These are phyloP conservation scores for Tylopilus sp. DNA, from an alignment of 1,284 basidiomycete genomes.

Conservation along the genomic window DNA sequence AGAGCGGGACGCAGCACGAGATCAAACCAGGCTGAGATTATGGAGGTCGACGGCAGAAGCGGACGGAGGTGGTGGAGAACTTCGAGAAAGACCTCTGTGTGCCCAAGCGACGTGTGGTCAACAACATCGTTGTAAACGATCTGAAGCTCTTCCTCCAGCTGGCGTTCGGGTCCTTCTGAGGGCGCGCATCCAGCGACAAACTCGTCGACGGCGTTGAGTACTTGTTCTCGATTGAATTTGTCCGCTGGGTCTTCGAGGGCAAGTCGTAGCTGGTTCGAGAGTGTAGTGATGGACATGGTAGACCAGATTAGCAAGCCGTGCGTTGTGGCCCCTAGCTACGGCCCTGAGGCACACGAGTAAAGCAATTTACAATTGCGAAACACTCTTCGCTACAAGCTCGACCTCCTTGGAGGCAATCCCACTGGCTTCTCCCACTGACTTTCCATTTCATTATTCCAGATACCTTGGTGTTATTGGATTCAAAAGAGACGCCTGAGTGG, in stretches of 20 bases:
- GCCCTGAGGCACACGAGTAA: background rate
- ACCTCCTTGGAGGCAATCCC: too few species aligned
- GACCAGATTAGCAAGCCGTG: constrained; percentile 11
- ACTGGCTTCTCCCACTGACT: constrained; percentile 36
- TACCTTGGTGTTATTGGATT: too few species aligned
- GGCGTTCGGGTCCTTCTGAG: constrained; percentile 41
- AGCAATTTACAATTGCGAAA: background rate
- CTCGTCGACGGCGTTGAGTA: constrained; percentile 48
- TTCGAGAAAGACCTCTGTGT: constrained; percentile 60
- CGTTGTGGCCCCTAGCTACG: background rate
- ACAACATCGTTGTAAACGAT: constrained; percentile 55
- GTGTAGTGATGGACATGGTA: constrained; percentile 38
- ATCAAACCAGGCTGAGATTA: constrained; percentile 76
- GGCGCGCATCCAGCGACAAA: constrained; percentile 48
- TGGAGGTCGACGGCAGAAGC: constrained; percentile 55
- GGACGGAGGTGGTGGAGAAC: constrained; percentile 59
- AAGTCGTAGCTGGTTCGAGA: constrained; percentile 51
- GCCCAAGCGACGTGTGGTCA: constrained; percentile 56
- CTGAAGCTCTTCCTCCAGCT: constrained; percentile 66
- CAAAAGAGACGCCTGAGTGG: too few species aligned
- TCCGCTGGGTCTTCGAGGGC: constrained; percentile 47
- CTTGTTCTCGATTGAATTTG: constrained; percentile 38
- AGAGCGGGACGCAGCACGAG: constrained; percentile 68
- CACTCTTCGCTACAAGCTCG: too few species aligned
- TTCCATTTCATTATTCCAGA: constrained; percentile 32